Evolutionary conservation across 345 rosid genomes (phyloP).

Genomic region (Hypericum perforatum): DNA sequence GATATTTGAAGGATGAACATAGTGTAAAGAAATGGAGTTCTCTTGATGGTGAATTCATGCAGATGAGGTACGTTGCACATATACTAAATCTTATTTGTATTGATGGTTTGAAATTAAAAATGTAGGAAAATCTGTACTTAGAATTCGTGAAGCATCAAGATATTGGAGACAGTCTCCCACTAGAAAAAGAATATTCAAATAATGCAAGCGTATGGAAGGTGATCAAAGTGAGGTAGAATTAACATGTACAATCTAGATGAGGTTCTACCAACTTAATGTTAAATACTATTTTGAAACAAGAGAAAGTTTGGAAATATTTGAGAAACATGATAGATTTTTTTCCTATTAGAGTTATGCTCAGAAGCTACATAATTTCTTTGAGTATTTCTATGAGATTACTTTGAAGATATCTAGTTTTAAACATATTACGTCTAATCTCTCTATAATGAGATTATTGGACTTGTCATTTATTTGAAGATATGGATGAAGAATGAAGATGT

Average conservation of each 20-base stretch:
- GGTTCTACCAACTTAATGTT: no score
- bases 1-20: background rate
- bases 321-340: background rate
- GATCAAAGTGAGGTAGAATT: background rate
- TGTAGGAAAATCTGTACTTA: background rate
- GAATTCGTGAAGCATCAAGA: background rate
- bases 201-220: background rate
- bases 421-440: background rate
- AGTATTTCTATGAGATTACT: background rate
- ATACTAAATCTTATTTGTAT: background rate
- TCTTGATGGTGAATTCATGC: background rate
- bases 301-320: background rate
- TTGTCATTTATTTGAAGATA: no score
- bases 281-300: no score
- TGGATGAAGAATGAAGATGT: no score
- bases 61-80: background rate
- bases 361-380: background rate
- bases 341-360: background rate
- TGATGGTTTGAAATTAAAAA: background rate
- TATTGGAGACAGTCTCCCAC: background rate
- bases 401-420: background rate
- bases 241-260: no score
- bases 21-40: background rate
- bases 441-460: no score
- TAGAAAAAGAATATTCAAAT: background rate